These are phyloP conservation scores for Mucor velutinosus DNA, from an alignment of 371 early-diverging fungal species.

Conservation along the genomic window DNA sequence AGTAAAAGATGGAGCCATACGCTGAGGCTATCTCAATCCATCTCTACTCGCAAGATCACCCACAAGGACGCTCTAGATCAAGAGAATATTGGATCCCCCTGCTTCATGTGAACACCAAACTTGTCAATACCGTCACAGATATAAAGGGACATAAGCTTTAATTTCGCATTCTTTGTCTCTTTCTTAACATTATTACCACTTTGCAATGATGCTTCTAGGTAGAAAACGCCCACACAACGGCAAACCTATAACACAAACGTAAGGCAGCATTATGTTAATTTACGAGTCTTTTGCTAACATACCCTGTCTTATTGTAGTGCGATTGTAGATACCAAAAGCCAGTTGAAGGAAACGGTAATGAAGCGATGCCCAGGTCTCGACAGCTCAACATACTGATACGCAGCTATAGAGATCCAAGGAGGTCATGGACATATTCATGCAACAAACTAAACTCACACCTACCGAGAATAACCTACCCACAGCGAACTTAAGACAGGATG, in stretches of 20 bases:
- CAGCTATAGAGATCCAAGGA: conserved; percentile 9
- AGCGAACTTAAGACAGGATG: background rate
- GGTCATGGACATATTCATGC: conserved; percentile 12
- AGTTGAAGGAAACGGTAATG: conserved; percentile 3
- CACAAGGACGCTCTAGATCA: too few species aligned
- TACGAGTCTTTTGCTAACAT: background rate
- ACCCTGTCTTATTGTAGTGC: background rate
- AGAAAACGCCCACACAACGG: conserved; percentile 4
- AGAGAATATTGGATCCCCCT: too few species aligned
- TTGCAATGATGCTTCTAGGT: conserved; percentile 3
- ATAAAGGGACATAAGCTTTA: background rate
- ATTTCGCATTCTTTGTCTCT: background rate
- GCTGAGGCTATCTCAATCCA: too few species aligned
- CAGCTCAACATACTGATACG: background rate
- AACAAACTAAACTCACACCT: conserved; percentile 10
- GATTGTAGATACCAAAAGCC: conserved; percentile 6
- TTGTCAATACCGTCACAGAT: background rate
- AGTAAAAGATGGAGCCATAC: too few species aligned
- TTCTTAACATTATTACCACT: background rate
- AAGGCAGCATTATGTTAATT: background rate
- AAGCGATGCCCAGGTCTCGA: background rate
- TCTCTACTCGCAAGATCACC: too few species aligned
- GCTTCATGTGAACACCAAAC: too few species aligned
- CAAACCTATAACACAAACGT: background rate
- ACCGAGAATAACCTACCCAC: background rate